A percentile compares a stretch with the other conserved stretches of the same genome.
These are phyloP conservation scores for Diaporthe vaccinii DNA, from an alignment of 2,329 filamentous ascomycete species.

Conservation along the genomic window DNA sequence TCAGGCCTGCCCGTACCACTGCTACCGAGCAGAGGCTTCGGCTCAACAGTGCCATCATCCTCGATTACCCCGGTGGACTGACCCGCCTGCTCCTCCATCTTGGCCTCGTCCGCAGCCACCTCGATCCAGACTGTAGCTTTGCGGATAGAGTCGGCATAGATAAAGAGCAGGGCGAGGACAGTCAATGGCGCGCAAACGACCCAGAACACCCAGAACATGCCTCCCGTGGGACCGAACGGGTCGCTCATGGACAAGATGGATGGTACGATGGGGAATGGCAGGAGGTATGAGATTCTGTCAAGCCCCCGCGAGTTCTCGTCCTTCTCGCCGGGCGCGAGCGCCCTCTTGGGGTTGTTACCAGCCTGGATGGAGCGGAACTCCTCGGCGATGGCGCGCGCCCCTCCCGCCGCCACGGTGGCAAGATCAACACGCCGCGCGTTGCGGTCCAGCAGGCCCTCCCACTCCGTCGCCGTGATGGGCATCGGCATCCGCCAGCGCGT, in stretches of 20 bases:
- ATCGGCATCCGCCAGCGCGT: background rate
- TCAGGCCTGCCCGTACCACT: background rate
- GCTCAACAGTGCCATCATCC: background rate
- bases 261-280: slow-evolving; percentile 63
- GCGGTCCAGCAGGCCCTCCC: slow-evolving; percentile 50
- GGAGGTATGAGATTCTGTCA: slow-evolving; percentile 63
- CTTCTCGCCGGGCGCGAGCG: slow-evolving; percentile 35
- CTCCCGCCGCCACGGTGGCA: slow-evolving; percentile 8
- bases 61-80: background rate
- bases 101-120: slow-evolving; percentile 47
- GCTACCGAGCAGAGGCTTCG: background rate
- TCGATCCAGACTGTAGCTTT: slow-evolving; percentile 62
- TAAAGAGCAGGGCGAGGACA: slow-evolving; percentile 56
- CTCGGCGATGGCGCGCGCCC: background rate
- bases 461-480: slow-evolving; percentile 43
- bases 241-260: slow-evolving; percentile 62
- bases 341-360: background rate
- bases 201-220: slow-evolving; percentile 65
- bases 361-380: slow-evolving; percentile 15
- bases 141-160: slow-evolving; percentile 63
- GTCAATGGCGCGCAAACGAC: slow-evolving; percentile 55
- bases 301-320: slow-evolving; percentile 56
- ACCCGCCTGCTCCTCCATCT: slow-evolving; percentile 20
- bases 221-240: slow-evolving; percentile 56
- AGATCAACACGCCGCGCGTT: slow-evolving; percentile 47